Conservation (phyloP, 495 filamentous ascomycete genomes). For the Beverwykella pulmonaria region DNA sequence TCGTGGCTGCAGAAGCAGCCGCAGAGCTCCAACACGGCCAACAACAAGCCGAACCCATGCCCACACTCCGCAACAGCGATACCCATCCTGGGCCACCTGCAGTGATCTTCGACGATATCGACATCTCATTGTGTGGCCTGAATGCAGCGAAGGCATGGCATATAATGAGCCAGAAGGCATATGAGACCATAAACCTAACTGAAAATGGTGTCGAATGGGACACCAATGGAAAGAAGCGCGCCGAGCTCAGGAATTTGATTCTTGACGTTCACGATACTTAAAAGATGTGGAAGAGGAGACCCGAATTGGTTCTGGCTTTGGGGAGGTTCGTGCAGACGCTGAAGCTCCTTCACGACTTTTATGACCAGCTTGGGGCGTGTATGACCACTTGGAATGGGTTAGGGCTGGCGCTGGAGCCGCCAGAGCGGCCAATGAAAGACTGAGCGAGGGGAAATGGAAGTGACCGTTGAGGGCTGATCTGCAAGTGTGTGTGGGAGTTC, state of each 20-base stretch:
- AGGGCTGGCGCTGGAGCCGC: background rate
- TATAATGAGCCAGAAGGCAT: background rate
- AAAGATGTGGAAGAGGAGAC: background rate
- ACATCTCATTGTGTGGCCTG: background rate
- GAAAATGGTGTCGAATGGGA: background rate
- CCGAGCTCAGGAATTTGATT: background rate
- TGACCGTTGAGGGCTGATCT: too few species aligned
- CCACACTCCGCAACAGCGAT: background rate
- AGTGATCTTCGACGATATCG: background rate
- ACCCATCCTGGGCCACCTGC: background rate
- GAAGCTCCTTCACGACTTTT: background rate
- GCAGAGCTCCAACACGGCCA: background rate
- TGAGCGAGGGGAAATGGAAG: too few species aligned
- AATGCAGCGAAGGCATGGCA: background rate
- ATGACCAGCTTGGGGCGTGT: background rate
- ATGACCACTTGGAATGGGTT: background rate
- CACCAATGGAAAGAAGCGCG: background rate
- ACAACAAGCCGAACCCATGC: background rate
- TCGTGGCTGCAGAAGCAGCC: background rate
- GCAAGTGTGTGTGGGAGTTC: too few species aligned
- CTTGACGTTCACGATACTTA: background rate
- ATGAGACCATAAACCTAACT: background rate
- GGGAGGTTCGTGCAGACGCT: background rate
- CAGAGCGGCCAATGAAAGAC: background rate
- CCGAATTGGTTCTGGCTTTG: background rate